Evolutionary conservation across 176 grass and related monocot species (phyloP).

Genomic region (Aegilops speltoides): DNA sequence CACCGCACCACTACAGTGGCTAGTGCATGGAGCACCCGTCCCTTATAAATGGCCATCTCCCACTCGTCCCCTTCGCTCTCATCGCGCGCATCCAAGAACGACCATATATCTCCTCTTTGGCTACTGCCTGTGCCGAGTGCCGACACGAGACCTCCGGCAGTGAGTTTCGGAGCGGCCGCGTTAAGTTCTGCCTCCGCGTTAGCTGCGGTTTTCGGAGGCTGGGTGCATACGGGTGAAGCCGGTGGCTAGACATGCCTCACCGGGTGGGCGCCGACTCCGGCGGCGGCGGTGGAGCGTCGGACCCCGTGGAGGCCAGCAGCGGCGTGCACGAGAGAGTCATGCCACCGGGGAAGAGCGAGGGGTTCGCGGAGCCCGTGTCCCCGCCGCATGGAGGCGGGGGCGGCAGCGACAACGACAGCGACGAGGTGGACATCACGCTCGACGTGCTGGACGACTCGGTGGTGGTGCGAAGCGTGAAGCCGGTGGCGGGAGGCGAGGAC

Average conservation of each 20-base stretch:
- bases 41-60: too few relatives aligned
- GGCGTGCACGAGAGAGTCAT: conserved; percentile 31
- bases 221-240: too few relatives aligned
- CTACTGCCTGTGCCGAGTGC: too few relatives aligned
- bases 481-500: conserved; percentile 30
- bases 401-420: neutral
- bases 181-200: too few relatives aligned
- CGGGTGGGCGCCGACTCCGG: conserved; percentile 19
- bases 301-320: conserved; percentile 37
- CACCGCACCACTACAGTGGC: too few relatives aligned
- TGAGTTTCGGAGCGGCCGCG: too few relatives aligned
- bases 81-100: too few relatives aligned
- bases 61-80: too few relatives aligned
- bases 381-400: neutral
- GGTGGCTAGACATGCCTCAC: conserved; percentile 14
- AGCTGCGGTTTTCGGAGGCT: too few relatives aligned
- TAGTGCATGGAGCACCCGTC: too few relatives aligned
- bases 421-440: conserved; percentile 82
- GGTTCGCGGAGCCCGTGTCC: conserved; percentile 55
- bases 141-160: too few relatives aligned
- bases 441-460: conserved; percentile 83
- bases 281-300: neutral
- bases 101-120: too few relatives aligned
- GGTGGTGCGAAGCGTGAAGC: conserved; percentile 79
- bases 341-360: conserved; percentile 61